Conservation (phyloP, 495 filamentous ascomycete species). For the Aspergillus haitiensis region DNA sequence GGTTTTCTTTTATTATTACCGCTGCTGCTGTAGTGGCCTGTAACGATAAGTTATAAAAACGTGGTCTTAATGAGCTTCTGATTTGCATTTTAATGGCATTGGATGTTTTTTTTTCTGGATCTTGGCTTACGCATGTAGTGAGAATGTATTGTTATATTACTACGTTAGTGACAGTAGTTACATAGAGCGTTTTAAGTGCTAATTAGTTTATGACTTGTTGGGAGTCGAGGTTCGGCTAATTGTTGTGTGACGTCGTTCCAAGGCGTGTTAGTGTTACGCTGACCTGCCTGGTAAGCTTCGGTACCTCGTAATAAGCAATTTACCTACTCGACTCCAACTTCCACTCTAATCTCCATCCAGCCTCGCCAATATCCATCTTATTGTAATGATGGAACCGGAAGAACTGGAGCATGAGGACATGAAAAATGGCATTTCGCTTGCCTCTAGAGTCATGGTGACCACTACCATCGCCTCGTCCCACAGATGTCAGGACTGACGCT, state of each 20-base stretch:
- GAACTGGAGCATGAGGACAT: slow-evolving; percentile 30
- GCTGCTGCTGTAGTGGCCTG: slow-evolving; percentile 21
- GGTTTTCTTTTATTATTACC: slow-evolving; percentile 22
- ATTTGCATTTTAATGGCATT: slow-evolving; percentile 17
- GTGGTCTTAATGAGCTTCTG: slow-evolving; percentile 16
- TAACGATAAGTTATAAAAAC: slow-evolving; percentile 27
- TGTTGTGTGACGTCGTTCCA: too few species aligned
- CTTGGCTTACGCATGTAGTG: too few species aligned
- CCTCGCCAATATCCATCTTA: not conserved
- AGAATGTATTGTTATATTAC: too few species aligned
- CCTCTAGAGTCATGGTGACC: slow-evolving; percentile 24
- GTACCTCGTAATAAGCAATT: too few species aligned
- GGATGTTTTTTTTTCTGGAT: slow-evolving; percentile 4
- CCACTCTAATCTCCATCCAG: not conserved
- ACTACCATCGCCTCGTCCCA: not conserved
- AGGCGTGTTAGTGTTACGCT: too few species aligned
- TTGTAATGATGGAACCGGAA: slow-evolving; percentile 28
- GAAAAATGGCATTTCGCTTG: slow-evolving; percentile 13
- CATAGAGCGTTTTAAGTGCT: too few species aligned
- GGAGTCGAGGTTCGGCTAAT: too few species aligned
- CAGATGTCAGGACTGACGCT: slow-evolving; percentile 6
- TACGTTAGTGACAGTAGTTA: too few species aligned
- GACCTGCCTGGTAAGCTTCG: too few species aligned
- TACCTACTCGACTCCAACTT: not conserved
- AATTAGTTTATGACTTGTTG: too few species aligned